Conservation (phyloP, 768 basidiomycete genomes). For the Ramaria sp. region DNA sequence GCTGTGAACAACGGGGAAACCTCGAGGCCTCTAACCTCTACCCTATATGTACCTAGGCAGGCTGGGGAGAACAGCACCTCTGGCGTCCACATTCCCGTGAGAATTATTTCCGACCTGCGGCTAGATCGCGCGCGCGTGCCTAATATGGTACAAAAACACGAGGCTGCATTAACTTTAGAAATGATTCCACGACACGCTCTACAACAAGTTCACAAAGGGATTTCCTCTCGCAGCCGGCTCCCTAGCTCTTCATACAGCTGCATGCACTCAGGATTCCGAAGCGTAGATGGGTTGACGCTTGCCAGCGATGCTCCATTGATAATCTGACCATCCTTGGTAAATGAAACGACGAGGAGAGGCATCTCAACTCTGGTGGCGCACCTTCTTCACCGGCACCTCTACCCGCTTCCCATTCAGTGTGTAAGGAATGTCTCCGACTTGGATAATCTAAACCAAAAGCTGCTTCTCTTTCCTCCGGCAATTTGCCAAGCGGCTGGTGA, state of each 20-base stretch:
- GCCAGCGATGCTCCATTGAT: conserved; percentile 67
- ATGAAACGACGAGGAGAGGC: not conserved
- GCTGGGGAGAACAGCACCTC: too few species aligned
- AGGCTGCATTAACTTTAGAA: not conserved
- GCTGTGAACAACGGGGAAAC: conserved; percentile 7
- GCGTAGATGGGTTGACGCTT: conserved; percentile 58
- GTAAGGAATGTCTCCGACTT: conserved; percentile 62
- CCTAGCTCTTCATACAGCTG: conserved; percentile 49
- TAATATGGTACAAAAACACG: not conserved
- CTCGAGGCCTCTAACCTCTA: conserved; percentile 4
- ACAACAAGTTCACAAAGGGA: not conserved
- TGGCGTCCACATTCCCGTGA: not conserved
- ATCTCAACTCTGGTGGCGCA: conserved; percentile 14
- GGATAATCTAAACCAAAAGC: conserved; percentile 43
- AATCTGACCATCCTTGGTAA: conserved; percentile 33
- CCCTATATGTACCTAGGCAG: not conserved
- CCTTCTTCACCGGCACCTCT: conserved; percentile 71
- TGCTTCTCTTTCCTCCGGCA: not conserved
- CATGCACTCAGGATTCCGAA: conserved; percentile 66
- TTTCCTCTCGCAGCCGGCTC: conserved; percentile 26
- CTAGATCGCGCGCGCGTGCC: not conserved
- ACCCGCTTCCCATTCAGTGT: conserved; percentile 76
- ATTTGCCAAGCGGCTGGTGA: not conserved
- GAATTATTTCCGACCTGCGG: too few species aligned
- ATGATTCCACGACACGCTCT: not conserved